These are phyloP conservation scores for Cymbidium sinense DNA, from an alignment of 106 monocot genomes.

Conservation along the genomic window DNA sequence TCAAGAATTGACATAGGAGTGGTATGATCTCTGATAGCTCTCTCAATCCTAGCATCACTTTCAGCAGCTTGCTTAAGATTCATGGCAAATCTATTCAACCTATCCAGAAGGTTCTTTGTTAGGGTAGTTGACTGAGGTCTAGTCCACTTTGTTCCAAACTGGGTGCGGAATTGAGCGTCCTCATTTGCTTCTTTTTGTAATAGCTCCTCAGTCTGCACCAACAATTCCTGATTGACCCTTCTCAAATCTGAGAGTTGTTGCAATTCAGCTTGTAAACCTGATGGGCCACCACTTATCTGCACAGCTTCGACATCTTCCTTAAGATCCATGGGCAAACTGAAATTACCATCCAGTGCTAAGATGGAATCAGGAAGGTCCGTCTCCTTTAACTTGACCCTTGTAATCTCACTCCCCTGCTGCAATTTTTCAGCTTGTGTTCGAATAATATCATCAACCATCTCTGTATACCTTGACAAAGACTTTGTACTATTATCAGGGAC, in stretches of 20 bases:
- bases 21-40: slow-evolving; percentile 60
- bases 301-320: slow-evolving; percentile 66
- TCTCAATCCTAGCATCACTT: slow-evolving; percentile 83
- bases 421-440: slow-evolving; percentile 59
- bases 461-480: slow-evolving; percentile 59
- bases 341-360: slow-evolving; percentile 48
- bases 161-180: slow-evolving; percentile 71
- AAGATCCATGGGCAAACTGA: slow-evolving; percentile 55
- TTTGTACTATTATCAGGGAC: slow-evolving; percentile 61
- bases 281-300: slow-evolving; percentile 61
- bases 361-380: slow-evolving; percentile 78
- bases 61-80: slow-evolving; percentile 86
- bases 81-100: slow-evolving; percentile 74
- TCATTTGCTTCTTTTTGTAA: slow-evolving; percentile 85
- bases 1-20: slow-evolving; percentile 68
- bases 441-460: slow-evolving; percentile 71
- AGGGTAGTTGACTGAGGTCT: slow-evolving; percentile 78
- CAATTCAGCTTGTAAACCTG: slow-evolving; percentile 50
- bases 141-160: slow-evolving; percentile 73
- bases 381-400: slow-evolving; percentile 62
- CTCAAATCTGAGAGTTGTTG: slow-evolving; percentile 68
- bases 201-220: slow-evolving; percentile 68
- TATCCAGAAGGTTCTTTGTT: slow-evolving; percentile 79
- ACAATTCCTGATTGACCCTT: slow-evolving; percentile 61
- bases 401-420: slow-evolving; percentile 66